A percentile compares a stretch with the other conserved stretches of the same genome.
Conservation (phyloP, 2,329 filamentous ascomycete species). For the Xylariaceae sp. region DNA sequence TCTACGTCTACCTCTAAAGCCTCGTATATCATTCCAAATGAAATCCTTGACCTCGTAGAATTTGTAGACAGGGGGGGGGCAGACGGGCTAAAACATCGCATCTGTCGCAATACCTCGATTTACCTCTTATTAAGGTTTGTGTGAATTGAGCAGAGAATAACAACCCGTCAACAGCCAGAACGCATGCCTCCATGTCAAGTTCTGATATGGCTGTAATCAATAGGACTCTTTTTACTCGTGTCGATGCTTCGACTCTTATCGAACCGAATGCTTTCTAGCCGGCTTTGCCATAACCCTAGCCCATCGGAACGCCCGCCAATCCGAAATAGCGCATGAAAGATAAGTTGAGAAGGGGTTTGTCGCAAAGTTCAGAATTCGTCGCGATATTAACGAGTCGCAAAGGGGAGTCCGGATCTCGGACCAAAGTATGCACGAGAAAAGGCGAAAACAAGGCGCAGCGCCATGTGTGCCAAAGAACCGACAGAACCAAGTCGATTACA, state of each 20-base stretch:
- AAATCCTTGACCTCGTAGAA: slow-evolving; percentile 12
- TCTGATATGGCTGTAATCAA: slow-evolving; percentile 1
- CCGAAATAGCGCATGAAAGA: slow-evolving; percentile 18
- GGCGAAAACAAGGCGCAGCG: neutral
- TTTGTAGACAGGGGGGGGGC: slow-evolving; percentile 11
- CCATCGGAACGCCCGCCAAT: slow-evolving; percentile 21
- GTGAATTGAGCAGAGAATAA: neutral
- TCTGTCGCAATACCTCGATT: slow-evolving; percentile 1
- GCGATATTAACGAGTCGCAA: slow-evolving; percentile 31
- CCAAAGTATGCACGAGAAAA: slow-evolving; percentile 26
- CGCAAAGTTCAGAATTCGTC: slow-evolving; percentile 19
- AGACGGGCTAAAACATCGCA: slow-evolving; percentile 3
- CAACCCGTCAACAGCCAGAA: neutral
- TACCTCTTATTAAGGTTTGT: neutral
- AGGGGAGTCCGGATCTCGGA: slow-evolving; percentile 13
- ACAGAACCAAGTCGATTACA: slow-evolving; percentile 43
- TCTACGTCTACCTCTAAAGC: slow-evolving; percentile 20
- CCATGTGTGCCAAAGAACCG: neutral
- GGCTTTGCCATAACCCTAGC: slow-evolving; percentile 17
- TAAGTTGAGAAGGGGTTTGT: slow-evolving; percentile 31
- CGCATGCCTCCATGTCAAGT: neutral
- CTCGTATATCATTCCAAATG: slow-evolving; percentile 19
- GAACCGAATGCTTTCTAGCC: slow-evolving; percentile 8
- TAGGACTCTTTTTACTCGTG: slow-evolving; percentile 2
- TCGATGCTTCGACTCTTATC: slow-evolving; percentile 4